Conservation (phyloP, 495 filamentous ascomycete species). For the Podospora comata region DNA sequence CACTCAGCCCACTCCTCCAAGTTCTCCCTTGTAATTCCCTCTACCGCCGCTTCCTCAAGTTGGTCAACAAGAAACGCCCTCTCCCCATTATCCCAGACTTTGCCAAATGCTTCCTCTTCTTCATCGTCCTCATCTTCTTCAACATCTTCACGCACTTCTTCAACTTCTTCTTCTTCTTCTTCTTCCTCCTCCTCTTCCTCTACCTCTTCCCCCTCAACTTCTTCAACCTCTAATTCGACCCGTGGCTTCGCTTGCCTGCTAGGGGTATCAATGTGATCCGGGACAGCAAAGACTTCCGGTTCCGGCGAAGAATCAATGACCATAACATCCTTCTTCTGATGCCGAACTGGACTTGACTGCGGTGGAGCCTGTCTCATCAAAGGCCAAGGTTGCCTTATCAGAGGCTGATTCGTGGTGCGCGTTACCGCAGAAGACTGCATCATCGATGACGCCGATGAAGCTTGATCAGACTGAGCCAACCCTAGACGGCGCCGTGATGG, state of each 20-base stretch:
- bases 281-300: background rate
- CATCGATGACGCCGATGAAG: no score
- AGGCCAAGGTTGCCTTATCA: background rate
- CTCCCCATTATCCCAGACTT: background rate
- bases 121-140: slow-evolving; percentile 2
- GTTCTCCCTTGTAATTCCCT: background rate
- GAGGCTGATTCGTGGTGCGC: background rate
- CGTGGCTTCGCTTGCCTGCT: background rate
- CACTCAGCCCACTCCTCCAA: background rate
- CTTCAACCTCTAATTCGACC: background rate
- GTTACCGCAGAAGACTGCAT: background rate
- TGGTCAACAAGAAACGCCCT: background rate
- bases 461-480: background rate
- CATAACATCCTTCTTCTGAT: background rate
- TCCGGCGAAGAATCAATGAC: background rate
- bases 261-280: background rate
- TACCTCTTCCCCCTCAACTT: background rate
- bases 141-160: background rate
- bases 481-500: background rate
- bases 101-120: slow-evolving; percentile 1
- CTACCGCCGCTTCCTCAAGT: background rate
- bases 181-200: background rate
- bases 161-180: background rate
- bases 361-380: background rate
- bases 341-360: background rate